A percentile compares a stretch with the other conserved stretches of the same genome.
Conservation (phyloP, 345 rosid genomes). For the Gynandropsis gynandra region DNA sequence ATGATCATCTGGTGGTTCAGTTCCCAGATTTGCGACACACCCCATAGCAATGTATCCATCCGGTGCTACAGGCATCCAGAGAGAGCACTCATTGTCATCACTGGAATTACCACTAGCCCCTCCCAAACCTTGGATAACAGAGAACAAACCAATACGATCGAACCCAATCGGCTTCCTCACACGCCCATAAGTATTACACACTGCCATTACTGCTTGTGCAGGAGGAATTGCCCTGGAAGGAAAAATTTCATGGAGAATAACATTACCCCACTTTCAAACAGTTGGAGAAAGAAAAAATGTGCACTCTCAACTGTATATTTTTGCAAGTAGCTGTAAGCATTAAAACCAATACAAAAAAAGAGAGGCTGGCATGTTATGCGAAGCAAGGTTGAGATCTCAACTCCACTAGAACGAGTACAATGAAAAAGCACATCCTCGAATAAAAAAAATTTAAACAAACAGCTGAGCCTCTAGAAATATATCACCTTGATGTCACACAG, state of each 20-base stretch:
- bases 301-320: no score
- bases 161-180: slow-evolving; percentile 83
- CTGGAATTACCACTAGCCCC: slow-evolving; percentile 31
- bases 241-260: neutral
- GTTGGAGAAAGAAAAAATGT: no score
- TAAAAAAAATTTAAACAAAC: slow-evolving; percentile 18
- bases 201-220: slow-evolving; percentile 88
- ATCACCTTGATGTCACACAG: slow-evolving; percentile 94
- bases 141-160: slow-evolving; percentile 55
- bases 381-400: slow-evolving; percentile 3
- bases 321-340: no score
- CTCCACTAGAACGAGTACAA: no score
- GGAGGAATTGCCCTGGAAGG: slow-evolving; percentile 89
- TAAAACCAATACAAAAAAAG: no score
- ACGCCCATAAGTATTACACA: slow-evolving; percentile 90
- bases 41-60: slow-evolving; percentile 82
- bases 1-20: slow-evolving; percentile 73
- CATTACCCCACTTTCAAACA: neutral
- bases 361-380: slow-evolving; percentile 17
- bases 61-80: slow-evolving; percentile 97
- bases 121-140: slow-evolving; percentile 48
- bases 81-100: slow-evolving; percentile 58
- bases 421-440: slow-evolving; percentile 20
- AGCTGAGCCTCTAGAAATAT: slow-evolving; percentile 10
- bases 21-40: slow-evolving; percentile 80